Conservation (phyloP, 148 eudicot species). For the Camellia sinensis region DNA sequence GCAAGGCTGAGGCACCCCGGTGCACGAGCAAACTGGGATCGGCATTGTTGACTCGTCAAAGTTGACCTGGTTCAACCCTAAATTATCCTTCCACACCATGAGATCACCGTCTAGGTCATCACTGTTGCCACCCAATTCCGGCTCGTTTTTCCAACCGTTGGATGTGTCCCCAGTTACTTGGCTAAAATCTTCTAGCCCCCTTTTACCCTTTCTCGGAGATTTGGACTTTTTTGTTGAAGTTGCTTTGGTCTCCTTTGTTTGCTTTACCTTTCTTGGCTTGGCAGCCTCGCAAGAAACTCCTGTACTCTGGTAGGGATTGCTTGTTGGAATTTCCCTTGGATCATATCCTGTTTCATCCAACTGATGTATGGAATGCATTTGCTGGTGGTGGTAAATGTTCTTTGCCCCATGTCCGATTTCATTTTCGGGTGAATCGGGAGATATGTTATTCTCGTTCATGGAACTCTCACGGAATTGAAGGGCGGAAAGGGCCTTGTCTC, state of each 20-base stretch:
- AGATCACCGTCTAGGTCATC: slow-evolving; percentile 20
- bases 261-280: slow-evolving; percentile 31
- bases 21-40: slow-evolving; percentile 3
- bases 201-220: slow-evolving; percentile 16
- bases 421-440: slow-evolving; percentile 23
- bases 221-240: slow-evolving; percentile 15
- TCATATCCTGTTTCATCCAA: slow-evolving; percentile 19
- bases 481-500: slow-evolving; percentile 39
- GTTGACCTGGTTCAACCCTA: slow-evolving; percentile 32
- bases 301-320: background rate
- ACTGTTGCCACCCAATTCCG: slow-evolving; percentile 15
- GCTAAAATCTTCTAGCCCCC: slow-evolving; percentile 17
- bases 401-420: slow-evolving; percentile 12
- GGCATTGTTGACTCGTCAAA: slow-evolving; percentile 41
- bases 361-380: slow-evolving; percentile 19
- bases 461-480: slow-evolving; percentile 30
- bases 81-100: slow-evolving; percentile 30
- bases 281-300: slow-evolving; percentile 6
- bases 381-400: slow-evolving; percentile 19
- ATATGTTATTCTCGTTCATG: slow-evolving; percentile 27
- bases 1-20: slow-evolving; percentile 1
- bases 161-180: slow-evolving; percentile 2
- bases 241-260: slow-evolving; percentile 23
- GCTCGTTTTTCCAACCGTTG: slow-evolving; percentile 19
- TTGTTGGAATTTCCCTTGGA: slow-evolving; percentile 19